Evolutionary conservation across 495 filamentous ascomycete species (phyloP).

Genomic region (Parathielavia appendiculata): DNA sequence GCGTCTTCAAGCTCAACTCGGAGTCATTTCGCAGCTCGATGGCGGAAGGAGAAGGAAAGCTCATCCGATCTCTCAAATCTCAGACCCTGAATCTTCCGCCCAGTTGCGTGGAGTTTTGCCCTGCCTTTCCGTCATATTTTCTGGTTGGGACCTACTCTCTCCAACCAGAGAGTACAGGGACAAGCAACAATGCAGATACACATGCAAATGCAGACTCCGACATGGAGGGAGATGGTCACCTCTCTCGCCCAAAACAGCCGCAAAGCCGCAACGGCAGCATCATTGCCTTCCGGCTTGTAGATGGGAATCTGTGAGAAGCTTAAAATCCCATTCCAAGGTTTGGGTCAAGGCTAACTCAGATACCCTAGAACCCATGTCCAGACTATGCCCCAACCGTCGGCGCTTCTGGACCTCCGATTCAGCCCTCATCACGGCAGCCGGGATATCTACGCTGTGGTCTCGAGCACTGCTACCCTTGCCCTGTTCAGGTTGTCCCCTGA

Average conservation of each 20-base stretch:
- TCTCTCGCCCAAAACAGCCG: conserved; percentile 24
- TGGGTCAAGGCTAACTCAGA: neutral
- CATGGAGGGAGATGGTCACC: conserved; percentile 32
- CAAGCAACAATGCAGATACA: neutral
- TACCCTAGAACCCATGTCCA: conserved; percentile 37
- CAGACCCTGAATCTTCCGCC: conserved; percentile 58
- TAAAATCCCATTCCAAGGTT: neutral
- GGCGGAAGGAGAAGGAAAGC: conserved; percentile 6
- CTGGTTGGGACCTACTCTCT: conserved; percentile 85
- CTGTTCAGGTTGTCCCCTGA: conserved; percentile 50
- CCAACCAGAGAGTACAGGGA: conserved; percentile 36
- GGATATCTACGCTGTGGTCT: conserved; percentile 60
- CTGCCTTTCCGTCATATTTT: conserved; percentile 58
- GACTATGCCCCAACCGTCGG: conserved; percentile 55
- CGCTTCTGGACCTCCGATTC: conserved; percentile 84
- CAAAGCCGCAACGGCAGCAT: conserved; percentile 70
- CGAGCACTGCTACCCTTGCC: conserved; percentile 63
- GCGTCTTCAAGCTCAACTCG: neutral
- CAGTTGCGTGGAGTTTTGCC: conserved; percentile 80
- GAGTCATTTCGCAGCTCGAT: neutral
- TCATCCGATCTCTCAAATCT: conserved; percentile 35
- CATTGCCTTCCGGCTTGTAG: conserved; percentile 55
- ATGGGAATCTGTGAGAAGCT: conserved; percentile 46
- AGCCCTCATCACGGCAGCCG: conserved; percentile 47
- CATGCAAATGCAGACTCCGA: conserved; percentile 29